Evolutionary conservation across 1,284 basidiomycete genomes (phyloP).

Genomic region (Hypsizygus ulmarius): DNA sequence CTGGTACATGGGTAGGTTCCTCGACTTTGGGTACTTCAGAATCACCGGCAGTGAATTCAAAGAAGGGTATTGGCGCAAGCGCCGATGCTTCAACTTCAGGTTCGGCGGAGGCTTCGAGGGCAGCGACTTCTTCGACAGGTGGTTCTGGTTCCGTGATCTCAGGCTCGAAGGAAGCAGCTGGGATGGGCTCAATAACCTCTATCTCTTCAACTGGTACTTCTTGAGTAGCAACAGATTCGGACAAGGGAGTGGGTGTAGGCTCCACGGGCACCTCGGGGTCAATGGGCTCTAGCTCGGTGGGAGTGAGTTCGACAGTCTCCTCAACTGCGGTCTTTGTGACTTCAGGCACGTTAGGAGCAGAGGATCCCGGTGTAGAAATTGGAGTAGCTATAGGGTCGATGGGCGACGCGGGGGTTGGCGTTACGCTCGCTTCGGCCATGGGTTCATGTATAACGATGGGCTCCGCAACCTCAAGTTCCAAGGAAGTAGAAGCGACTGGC

Average conservation of each 20-base stretch:
- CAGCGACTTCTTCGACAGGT: constrained; percentile 1
- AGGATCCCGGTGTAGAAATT: no score
- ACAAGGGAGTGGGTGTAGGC: no score
- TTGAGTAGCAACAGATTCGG: not conserved
- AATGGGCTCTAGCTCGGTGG: constrained; percentile 12
- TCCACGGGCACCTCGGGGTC: not conserved
- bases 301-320: constrained; percentile 3
- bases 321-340: constrained; percentile 5
- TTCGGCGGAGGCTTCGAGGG: not conserved
- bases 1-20: not conserved
- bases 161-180: not conserved
- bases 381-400: not conserved
- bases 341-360: not conserved
- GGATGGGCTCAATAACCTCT: constrained; percentile 1
- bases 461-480: constrained; percentile 3
- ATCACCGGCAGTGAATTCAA: not conserved
- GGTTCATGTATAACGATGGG: constrained; percentile 11
- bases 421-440: not conserved
- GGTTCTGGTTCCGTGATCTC: constrained; percentile 1
- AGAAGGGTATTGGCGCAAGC: no score
- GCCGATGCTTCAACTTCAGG: constrained; percentile 4
- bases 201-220: not conserved
- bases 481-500: constrained; percentile 8
- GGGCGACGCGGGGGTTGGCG: no score
- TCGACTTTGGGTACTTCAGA: not conserved